phyloP scores from a whole-genome alignment of 805 yeast species.

The Pichia phayaonensis region DNA sequence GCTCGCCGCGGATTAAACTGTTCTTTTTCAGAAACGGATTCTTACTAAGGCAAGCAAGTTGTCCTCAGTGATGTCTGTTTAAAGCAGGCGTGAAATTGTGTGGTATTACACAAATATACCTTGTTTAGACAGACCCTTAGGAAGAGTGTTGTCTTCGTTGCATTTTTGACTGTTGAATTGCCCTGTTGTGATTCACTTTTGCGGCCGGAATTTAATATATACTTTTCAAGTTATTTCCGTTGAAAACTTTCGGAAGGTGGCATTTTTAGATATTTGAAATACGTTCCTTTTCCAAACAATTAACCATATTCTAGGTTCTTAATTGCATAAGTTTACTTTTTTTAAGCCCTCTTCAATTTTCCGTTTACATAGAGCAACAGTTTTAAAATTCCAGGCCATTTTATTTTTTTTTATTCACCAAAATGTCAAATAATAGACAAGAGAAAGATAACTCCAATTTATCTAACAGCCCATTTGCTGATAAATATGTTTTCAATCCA shows the following conservation, averaged over 20 bases:
- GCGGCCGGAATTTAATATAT: neutral
- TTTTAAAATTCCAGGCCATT: neutral
- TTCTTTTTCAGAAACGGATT: neutral
- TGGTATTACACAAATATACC: neutral
- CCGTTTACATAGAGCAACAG: neutral
- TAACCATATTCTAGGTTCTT: neutral
- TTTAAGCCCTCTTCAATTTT: neutral
- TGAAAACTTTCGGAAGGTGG: neutral
- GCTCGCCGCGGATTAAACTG: neutral
- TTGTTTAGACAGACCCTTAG: neutral
- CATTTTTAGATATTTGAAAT: neutral
- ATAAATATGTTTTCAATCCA: slow-evolving; percentile 11
- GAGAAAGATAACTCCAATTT: neutral
- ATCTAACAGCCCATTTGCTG: slow-evolving; percentile 18
- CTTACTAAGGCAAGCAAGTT: neutral
- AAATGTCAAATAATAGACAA: slow-evolving; percentile 1
- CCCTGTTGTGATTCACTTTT: neutral
- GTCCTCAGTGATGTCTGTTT: neutral
- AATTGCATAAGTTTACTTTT: neutral
- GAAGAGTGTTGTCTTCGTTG: neutral
- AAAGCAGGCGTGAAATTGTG: neutral
- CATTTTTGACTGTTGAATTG: neutral
- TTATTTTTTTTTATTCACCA: neutral
- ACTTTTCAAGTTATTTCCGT: neutral
- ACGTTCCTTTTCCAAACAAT: neutral